Evolutionary conservation across 495 filamentous ascomycete genomes (phyloP), one percentile per base, ranked within the genome.

Genomic region (Cryomyces antarcticus): DNA sequence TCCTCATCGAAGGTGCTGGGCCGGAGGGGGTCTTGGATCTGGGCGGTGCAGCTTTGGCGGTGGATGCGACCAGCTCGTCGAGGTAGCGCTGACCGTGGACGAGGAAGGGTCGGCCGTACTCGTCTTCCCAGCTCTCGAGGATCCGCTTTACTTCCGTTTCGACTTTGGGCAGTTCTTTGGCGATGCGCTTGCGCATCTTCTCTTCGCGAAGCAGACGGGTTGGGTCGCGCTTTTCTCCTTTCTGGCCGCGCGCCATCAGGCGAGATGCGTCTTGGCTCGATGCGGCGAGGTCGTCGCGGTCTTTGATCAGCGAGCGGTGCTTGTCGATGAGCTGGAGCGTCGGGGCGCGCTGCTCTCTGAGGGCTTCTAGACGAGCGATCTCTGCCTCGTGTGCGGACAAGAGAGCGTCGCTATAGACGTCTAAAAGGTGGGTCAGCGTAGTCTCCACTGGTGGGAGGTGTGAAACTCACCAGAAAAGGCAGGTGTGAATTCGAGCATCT

Each of bases 401-500:
- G 12, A 99, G 69, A 35, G 89, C 88, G 56, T 96, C 89, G 50
- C 84, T 93, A 55, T 78, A 81, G 10, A 78, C 77, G 52, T 82
- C 79, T 59, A 43, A 30, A 36, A 17, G 28, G 4, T 6, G 39
- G 30, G 44, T 53, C 41, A 55, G 53, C 34, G 41, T 41, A 39
- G 35, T 39, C 36, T 9, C n/a, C 24, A 27, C 7, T 5, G 9
- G 13, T 10, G 7, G 33, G 12, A 17, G 39, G 5, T 29, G 24
- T 24, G 13, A 13, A 46, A 70, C 41, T 69, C 67, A 65, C 78
- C 74, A 0, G 84, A 92, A 56, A 93, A 93, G 1, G 85, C 87
- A 4, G 92, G 88, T 4, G 86, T 84, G 48, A 96, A 99, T 46
- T 95, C 86, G 42, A 93, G 69, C 82, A 94, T 95, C 57, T 99